Evolutionary conservation across 2,329 filamentous ascomycete species (phyloP).

Genomic region (Fusarium marasasianum): DNA sequence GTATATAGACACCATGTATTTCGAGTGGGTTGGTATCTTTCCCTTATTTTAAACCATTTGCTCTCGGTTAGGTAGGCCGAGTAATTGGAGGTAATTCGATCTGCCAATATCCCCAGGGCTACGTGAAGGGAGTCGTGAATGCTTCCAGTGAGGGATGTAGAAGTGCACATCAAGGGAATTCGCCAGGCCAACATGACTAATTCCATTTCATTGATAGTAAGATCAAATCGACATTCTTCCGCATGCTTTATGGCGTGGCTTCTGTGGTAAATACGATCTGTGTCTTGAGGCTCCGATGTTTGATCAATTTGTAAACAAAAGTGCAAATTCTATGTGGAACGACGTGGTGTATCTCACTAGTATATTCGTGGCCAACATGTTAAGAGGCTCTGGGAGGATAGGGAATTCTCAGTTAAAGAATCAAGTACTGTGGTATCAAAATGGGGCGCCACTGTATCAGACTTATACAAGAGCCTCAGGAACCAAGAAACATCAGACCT

Average conservation of each 20-base stretch:
- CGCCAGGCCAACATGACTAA: background rate
- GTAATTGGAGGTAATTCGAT: background rate
- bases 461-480: background rate
- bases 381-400: background rate
- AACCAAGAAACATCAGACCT: too few species aligned
- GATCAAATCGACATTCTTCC: background rate
- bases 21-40: too few species aligned
- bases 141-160: too few species aligned
- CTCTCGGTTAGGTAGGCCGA: too few species aligned
- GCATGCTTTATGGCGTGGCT: background rate
- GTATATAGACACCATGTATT: background rate
- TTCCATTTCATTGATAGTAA: background rate
- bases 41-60: rapidly evolving
- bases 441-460: background rate
- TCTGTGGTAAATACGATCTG: background rate
- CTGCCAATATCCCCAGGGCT: background rate
- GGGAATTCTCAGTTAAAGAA: rapidly evolving
- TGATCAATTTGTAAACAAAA: background rate
- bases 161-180: background rate
- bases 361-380: background rate
- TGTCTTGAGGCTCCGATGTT: background rate
- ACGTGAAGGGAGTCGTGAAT: background rate
- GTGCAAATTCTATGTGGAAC: too few species aligned
- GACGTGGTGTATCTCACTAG: rapidly evolving
- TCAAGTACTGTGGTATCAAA: background rate